These are phyloP conservation scores for Hordeum pubiflorum DNA, from an alignment of 202 grass and related monocot genomes.

Conservation along the genomic window DNA sequence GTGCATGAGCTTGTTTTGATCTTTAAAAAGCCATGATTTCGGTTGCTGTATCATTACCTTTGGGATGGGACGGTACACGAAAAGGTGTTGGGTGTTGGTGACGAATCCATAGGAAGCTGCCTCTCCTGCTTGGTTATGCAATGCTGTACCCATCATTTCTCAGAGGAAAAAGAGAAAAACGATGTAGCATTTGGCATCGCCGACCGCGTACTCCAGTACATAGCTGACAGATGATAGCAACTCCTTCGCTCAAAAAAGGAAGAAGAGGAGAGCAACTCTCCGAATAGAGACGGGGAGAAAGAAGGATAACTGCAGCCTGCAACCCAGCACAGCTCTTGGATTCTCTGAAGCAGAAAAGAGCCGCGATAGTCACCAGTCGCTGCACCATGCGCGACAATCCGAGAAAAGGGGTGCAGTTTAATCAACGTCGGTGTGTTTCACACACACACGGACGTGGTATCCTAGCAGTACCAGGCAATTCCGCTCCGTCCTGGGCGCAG, in stretches of 20 bases:
- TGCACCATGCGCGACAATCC: neutral
- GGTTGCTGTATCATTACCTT: neutral
- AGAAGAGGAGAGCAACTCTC: neutral
- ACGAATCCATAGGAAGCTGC: neutral
- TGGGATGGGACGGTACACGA: neutral
- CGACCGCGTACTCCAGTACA: no score
- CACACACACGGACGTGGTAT: neutral
- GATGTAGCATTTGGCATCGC: neutral
- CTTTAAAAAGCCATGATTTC: neutral
- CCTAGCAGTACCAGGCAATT: no score
- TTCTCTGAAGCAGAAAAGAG: neutral
- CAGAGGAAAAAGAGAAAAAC: neutral
- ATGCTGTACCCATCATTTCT: neutral
- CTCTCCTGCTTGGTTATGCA: neutral
- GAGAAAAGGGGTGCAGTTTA: neutral
- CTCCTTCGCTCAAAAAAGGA: no score
- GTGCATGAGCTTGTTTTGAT: neutral
- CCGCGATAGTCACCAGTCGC: constrained; percentile 8
- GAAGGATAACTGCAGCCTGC: neutral
- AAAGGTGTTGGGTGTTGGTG: neutral
- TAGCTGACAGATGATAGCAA: no score
- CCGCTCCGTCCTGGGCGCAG: neutral
- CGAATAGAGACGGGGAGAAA: neutral
- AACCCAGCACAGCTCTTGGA: neutral
- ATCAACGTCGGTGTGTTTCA: neutral